A percentile compares a stretch with the other conserved stretches of the same genome.
Evolutionary conservation across 2,329 filamentous ascomycete genomes (phyloP).

Genomic region (Bipolaris gigantea): DNA sequence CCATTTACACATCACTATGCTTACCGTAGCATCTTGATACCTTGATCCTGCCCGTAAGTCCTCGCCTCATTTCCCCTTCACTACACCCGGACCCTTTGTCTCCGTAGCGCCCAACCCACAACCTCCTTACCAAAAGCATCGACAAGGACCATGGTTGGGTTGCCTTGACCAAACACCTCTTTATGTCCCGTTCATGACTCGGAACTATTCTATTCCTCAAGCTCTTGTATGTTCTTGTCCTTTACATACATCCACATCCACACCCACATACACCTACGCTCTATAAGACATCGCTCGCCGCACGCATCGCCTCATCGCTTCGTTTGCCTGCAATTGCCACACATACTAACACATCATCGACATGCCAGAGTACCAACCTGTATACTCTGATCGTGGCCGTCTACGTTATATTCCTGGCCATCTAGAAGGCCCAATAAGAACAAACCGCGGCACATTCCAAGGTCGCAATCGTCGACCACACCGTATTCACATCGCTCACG

Average conservation of each 20-base stretch:
- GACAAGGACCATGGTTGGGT: constrained; percentile 34
- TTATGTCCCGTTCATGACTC: constrained; percentile 41
- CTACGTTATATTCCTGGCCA: constrained; percentile 45
- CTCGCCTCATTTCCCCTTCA: constrained; percentile 42
- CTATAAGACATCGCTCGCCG: constrained; percentile 26
- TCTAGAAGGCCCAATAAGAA: constrained; percentile 28
- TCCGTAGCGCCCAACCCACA: constrained; percentile 25
- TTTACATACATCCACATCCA: constrained; percentile 15
- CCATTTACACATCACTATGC: constrained; percentile 31
- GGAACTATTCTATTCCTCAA: constrained; percentile 38
- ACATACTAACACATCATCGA: constrained; percentile 34
- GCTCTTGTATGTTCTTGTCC: constrained; percentile 19
- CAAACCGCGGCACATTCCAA: constrained; percentile 48
- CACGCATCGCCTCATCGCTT: constrained; percentile 18
- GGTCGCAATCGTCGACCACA: constrained; percentile 57
- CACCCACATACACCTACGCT: constrained; percentile 14
- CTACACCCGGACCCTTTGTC: constrained; percentile 36
- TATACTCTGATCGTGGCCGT: constrained; percentile 45
- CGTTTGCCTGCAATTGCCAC: constrained; percentile 21
- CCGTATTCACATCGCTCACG: constrained; percentile 59
- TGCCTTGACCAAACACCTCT: constrained; percentile 37
- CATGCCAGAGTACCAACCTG: constrained; percentile 46
- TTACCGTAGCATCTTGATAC: constrained; percentile 24
- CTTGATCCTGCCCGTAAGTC: constrained; percentile 34
- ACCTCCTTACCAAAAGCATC: constrained; percentile 38